These are phyloP conservation scores for Daldinia sp. DNA, from an alignment of 2,329 filamentous ascomycete species.

Conservation along the genomic window DNA sequence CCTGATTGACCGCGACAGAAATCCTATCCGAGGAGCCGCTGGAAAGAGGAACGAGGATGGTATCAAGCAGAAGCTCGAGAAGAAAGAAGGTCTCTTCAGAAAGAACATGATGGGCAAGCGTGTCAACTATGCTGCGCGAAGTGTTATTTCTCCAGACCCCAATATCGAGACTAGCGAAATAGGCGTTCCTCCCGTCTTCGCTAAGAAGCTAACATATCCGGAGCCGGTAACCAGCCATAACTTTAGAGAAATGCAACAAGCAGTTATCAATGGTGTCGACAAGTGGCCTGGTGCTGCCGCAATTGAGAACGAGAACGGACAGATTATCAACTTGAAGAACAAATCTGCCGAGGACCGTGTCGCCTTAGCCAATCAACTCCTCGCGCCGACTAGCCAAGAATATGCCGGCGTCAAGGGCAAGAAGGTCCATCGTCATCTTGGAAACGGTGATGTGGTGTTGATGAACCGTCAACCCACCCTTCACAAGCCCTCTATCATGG, in stretches of 20 bases:
- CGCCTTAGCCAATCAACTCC: constrained; percentile 90
- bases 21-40: constrained; percentile 82
- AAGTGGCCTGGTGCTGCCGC: constrained; percentile 95
- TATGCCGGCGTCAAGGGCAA: constrained; percentile 86
- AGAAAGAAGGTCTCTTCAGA: constrained; percentile 97
- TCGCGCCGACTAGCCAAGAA: constrained; percentile 82
- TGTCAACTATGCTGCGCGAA: constrained; percentile 97
- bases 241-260: constrained; percentile 94
- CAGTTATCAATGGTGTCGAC: constrained; percentile 92
- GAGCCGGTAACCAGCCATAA: constrained; percentile 98
- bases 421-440: constrained; percentile 95
- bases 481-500: constrained; percentile 99
- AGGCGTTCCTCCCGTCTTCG: constrained; percentile 97
- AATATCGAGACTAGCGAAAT: constrained; percentile 99
- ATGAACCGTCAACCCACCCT: constrained; percentile 99
- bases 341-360: constrained; percentile 90
- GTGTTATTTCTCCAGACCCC: constrained; percentile 97
- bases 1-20: constrained; percentile 90
- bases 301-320: constrained; percentile 95
- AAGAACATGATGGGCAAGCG: constrained; percentile 99
- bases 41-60: constrained; percentile 87
- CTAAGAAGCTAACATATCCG: constrained; percentile 93
- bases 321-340: constrained; percentile 86
- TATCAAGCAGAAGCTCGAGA: constrained; percentile 97
- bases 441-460: constrained; percentile 95